These are phyloP conservation scores for Tubosaeta sp. DNA, from an alignment of 768 basidiomycete genomes.

Conservation along the genomic window DNA sequence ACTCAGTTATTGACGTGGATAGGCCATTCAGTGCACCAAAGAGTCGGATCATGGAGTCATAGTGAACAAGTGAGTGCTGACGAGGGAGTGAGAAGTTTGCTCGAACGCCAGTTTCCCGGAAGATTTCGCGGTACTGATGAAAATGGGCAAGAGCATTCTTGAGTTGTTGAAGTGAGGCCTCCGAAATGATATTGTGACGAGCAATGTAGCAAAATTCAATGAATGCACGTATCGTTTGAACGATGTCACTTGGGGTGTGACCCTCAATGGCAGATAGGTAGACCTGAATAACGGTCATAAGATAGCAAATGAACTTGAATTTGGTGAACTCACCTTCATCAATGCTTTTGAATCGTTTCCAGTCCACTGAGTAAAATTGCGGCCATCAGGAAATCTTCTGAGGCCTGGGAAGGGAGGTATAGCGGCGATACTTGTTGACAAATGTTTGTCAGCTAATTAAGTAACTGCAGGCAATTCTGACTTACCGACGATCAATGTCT, in stretches of 20 bases:
- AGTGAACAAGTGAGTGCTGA: slow-evolving; percentile 34
- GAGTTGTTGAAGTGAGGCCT: slow-evolving; percentile 18
- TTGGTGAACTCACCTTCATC: neutral
- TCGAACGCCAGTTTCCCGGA: slow-evolving; percentile 15
- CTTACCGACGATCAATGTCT: neutral
- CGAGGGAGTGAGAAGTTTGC: slow-evolving; percentile 24
- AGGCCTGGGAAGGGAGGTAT: neutral
- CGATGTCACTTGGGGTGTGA: neutral
- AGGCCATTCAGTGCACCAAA: slow-evolving; percentile 36
- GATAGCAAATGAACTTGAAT: neutral
- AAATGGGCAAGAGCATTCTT: slow-evolving; percentile 18
- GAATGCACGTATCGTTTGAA: neutral
- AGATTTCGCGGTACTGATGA: slow-evolving; percentile 20
- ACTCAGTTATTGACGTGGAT: slow-evolving; percentile 35
- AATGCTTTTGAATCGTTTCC: neutral
- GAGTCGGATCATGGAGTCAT: slow-evolving; percentile 16
- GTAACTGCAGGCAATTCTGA: neutral
- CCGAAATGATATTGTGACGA: slow-evolving; percentile 14
- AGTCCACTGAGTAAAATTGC: neutral
- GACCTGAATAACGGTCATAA: slow-evolving; percentile 27
- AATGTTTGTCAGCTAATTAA: too few relatives aligned
- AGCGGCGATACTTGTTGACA: neutral
- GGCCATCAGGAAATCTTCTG: neutral
- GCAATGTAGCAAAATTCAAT: slow-evolving; percentile 11
- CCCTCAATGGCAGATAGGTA: neutral